Evolutionary conservation across 2,329 filamentous ascomycete species (phyloP), one percentile per base, ranked within the genome.

Genomic region (Fusarium nygamai): DNA sequence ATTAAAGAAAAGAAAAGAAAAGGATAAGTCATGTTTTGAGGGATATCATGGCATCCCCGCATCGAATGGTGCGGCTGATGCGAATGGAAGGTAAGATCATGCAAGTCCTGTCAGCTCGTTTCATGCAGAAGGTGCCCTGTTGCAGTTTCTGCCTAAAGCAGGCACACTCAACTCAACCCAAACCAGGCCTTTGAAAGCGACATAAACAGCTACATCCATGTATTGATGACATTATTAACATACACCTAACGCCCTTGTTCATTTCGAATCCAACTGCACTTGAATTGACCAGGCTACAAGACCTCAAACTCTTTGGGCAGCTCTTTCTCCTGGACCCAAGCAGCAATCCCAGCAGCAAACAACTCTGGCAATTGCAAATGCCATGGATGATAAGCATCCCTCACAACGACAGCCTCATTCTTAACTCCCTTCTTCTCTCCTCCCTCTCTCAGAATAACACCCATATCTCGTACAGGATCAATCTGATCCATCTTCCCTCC

Each of bases 401-500:
- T 65, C n/a, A 74, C 70, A 27, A 74, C 70, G 8, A 64, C 34
- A 17, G 71, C 70, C 22, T 67, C 46, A 9, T 70, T 73, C 22
- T 34, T 4, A 3, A 67, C 31, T 10, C 56, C 56, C 7, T 16
- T 57, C 19, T 36, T 27, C 10, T 41, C 1, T 34, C 70, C 59
- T 31, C 59, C 51, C 17, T 50, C 33, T 33, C 33, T 58, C 2
- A 74, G 36, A 12, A 64, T 24, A 6, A 22, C 12, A 1, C 70
- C 71, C 59, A 71, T 71, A 5, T 67, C 66, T 38, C 34, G 51
- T 2, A 64, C 17, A 14, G 70, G 24, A 5, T 63, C 70, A 2
- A 67, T 34, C 16, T 73, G 70, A 3, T 74, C 71, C 71, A 73
- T 74, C 34, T 64, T 71, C 1, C 70, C 70, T 12, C 70, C 70